Base-by-base conservation (phyloP, 163 green algal genomes). In the Prototheca wickerhamii region DNA sequence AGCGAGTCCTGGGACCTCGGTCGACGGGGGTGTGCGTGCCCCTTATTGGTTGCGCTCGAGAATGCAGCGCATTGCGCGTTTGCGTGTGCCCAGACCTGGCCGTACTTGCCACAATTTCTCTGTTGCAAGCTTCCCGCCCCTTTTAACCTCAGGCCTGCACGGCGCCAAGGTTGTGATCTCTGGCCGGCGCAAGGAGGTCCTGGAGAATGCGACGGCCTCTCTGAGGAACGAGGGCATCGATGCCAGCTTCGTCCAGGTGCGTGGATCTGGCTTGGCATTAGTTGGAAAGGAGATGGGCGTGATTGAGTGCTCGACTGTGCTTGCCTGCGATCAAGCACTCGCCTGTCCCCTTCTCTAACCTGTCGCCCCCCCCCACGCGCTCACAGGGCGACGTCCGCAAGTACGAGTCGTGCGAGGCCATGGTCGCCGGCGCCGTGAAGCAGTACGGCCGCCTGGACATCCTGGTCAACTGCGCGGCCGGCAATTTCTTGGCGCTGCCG, bases 391-490 rank as follows among this genome's bases (percentile, higher is more conserved):
- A 98, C 68, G 91, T 98, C 25, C 74, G 91, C 17, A 83, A 81
- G 51, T 63, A 75, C 17, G 79, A 83, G 8, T 75, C 90, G 32
- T 91, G 82, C 43, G 69, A 85, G 46, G 58, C 68, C n/a, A 91
- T 81, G 70, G 79, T 89, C 33, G 33, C 57, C 17, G 53, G 61
- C 21, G 53, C 69, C 0, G 50, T 56, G 12, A 8, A n/a, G 0
- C 52, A 43, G 26, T 89, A 84, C 59, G 84, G 82, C 18, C 42
- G 70, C 4, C 66, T 98, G 5, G 76, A 94, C 81, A 87, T 97
- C 55, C 77, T 98, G 28, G 82, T 98, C 54, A 98, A 98, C 73
- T 95, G 87, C 65, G 91, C 91, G 6, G 91, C 91, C 8, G 91
- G 91, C 49, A 98, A 98, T 77, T 98, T 98, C 74, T 69, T 98